phyloP scores from a whole-genome alignment of 345 rosid genomes.

The Iberis pinnata region DNA sequence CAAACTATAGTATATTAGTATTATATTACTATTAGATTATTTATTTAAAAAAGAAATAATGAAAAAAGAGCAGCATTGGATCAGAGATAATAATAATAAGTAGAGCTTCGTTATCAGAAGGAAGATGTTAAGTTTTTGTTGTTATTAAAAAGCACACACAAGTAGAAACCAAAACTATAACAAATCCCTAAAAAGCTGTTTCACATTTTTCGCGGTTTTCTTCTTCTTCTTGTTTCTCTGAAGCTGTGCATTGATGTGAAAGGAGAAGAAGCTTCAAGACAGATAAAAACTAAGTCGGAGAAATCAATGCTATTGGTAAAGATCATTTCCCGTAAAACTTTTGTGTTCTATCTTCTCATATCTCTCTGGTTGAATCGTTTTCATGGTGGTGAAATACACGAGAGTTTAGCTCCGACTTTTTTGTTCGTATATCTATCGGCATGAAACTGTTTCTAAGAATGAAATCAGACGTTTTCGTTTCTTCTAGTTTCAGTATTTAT shows the following conservation, averaged over 20 bases:
- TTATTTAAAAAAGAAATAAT: too few relatives aligned
- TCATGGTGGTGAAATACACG: constrained; percentile 28
- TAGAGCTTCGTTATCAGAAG: too few relatives aligned
- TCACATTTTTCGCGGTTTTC: too few relatives aligned
- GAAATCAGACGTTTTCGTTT: too few relatives aligned
- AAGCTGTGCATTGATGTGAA: constrained; percentile 34
- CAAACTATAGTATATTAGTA: background rate
- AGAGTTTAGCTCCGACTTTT: constrained; percentile 23
- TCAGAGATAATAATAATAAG: constrained; percentile 20
- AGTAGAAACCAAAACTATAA: constrained; percentile 4
- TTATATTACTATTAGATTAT: background rate
- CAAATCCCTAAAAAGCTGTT: constrained; percentile 1
- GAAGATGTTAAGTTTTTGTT: constrained; percentile 18
- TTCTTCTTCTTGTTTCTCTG: too few relatives aligned
- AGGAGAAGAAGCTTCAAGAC: constrained; percentile 24
- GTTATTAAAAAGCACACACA: constrained; percentile 6
- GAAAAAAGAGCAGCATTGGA: constrained; percentile 8
- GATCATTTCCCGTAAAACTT: constrained; percentile 14
- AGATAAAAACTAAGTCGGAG: constrained; percentile 2
- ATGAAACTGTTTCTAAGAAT: too few relatives aligned
- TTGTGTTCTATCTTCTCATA: constrained; percentile 27
- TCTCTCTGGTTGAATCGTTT: constrained; percentile 23
- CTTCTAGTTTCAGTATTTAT: too few relatives aligned
- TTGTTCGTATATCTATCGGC: background rate
- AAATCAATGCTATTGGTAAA: constrained; percentile 18